Percentiles rank a stretch among this genome's conserved stretches.
Conservation (phyloP, 2,329 filamentous ascomycete genomes). For the Calonectria honghensis region DNA sequence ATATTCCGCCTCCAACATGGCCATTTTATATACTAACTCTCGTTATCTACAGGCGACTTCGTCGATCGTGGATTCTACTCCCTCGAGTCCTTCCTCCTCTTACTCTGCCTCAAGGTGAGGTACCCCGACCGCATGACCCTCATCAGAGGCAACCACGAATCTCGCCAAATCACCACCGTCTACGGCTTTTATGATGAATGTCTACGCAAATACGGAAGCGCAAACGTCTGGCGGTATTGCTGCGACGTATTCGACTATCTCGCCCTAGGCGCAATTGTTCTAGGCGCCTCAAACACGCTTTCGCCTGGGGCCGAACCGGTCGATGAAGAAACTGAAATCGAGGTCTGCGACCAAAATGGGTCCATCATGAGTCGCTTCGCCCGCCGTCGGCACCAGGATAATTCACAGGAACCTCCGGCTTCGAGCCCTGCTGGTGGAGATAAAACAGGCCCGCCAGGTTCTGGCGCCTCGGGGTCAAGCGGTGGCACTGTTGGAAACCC, state of each 20-base stretch:
- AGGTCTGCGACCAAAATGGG: slow-evolving; percentile 91
- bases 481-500: slow-evolving; percentile 78
- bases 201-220: slow-evolving; percentile 94
- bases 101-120: slow-evolving; percentile 96
- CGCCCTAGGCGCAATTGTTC: slow-evolving; percentile 89
- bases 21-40: background rate
- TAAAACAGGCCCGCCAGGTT: slow-evolving; percentile 83
- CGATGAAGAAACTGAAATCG: slow-evolving; percentile 89
- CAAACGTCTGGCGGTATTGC: slow-evolving; percentile 97
- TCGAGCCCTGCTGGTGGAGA: slow-evolving; percentile 55
- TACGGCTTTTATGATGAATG: slow-evolving; percentile 99
- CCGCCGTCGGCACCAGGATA: slow-evolving; percentile 64
- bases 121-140: slow-evolving; percentile 98
- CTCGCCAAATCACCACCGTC: slow-evolving; percentile 95
- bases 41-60: slow-evolving; percentile 82
- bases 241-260: slow-evolving; percentile 99
- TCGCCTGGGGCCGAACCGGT: slow-evolving; percentile 69
- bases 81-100: slow-evolving; percentile 95
- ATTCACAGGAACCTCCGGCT: slow-evolving; percentile 50
- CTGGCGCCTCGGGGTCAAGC: slow-evolving; percentile 84
- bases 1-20: background rate
- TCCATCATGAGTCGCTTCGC: slow-evolving; percentile 85
- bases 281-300: slow-evolving; percentile 86
- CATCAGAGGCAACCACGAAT: slow-evolving; percentile 96
- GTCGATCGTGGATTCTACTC: slow-evolving; percentile 99